These are phyloP conservation scores for Didymella segeticola DNA, from an alignment of 2,329 filamentous ascomycete genomes.

Conservation along the genomic window DNA sequence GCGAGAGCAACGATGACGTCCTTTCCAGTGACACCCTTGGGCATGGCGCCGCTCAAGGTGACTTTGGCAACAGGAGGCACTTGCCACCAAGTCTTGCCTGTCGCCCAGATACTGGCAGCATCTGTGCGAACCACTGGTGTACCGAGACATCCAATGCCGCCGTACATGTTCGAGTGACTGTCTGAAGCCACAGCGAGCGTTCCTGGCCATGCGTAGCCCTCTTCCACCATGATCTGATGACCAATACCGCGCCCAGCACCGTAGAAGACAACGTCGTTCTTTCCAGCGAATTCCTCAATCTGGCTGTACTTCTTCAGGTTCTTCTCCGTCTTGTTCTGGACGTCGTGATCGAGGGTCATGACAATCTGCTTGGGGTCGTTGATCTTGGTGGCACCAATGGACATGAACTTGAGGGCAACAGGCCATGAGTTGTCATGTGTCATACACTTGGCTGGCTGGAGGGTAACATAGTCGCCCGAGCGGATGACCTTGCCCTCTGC, in stretches of 20 bases:
- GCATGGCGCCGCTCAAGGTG: slow-evolving; percentile 76
- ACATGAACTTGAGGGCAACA: slow-evolving; percentile 80
- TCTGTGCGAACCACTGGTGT: slow-evolving; percentile 87
- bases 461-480: slow-evolving; percentile 82
- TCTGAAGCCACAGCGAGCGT: slow-evolving; percentile 82
- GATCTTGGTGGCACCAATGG: slow-evolving; percentile 77
- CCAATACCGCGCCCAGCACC: slow-evolving; percentile 82
- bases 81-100: slow-evolving; percentile 85
- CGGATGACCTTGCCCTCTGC: slow-evolving; percentile 76
- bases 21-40: slow-evolving; percentile 84
- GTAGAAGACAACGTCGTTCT: slow-evolving; percentile 80
- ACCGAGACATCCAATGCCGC: slow-evolving; percentile 77
- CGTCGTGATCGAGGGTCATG: slow-evolving; percentile 86
- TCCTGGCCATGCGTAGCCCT: slow-evolving; percentile 83
- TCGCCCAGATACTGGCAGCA: slow-evolving; percentile 85
- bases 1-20: slow-evolving; percentile 92
- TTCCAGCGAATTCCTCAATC: slow-evolving; percentile 81
- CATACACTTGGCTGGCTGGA: slow-evolving; percentile 77
- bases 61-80: slow-evolving; percentile 84
- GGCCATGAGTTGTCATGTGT: slow-evolving; percentile 87
- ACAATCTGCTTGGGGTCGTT: slow-evolving; percentile 77
- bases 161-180: slow-evolving; percentile 83
- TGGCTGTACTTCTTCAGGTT: slow-evolving; percentile 84
- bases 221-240: slow-evolving; percentile 91
- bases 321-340: slow-evolving; percentile 78